These are phyloP conservation scores for Lasiodiplodia sp. DNA, from an alignment of 2,329 filamentous ascomycete genomes.

Conservation along the genomic window DNA sequence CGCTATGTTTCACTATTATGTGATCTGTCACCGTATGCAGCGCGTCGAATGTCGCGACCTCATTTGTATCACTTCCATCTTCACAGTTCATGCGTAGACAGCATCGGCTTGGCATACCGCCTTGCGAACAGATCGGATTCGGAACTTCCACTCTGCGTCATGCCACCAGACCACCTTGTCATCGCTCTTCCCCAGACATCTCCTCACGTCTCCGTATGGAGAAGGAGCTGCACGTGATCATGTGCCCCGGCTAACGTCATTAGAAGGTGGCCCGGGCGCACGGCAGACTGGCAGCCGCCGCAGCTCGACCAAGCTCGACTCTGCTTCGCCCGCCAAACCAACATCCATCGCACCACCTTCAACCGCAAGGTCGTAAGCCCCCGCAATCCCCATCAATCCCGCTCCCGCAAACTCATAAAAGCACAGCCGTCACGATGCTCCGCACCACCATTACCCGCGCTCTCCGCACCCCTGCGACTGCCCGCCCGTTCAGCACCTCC, in stretches of 20 bases:
- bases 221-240: constrained; percentile 15
- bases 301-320: constrained; percentile 25
- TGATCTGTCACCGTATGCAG: neutral
- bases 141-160: neutral
- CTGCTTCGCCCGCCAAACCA: constrained; percentile 30
- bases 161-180: neutral
- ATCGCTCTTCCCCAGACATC: constrained; percentile 6
- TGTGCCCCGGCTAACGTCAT: constrained; percentile 24
- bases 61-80: neutral
- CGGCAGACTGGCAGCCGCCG: constrained; percentile 19
- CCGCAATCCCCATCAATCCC: constrained; percentile 20
- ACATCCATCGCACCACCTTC: constrained; percentile 32
- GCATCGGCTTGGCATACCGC: neutral
- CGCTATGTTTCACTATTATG: neutral
- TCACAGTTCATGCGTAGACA: neutral
- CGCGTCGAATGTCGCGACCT: neutral
- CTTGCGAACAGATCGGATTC: neutral
- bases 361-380: constrained; percentile 28
- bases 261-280: constrained; percentile 16
- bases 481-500: constrained; percentile 52
- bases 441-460: constrained; percentile 50
- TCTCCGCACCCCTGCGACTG: constrained; percentile 46
- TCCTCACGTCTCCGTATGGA: constrained; percentile 30
- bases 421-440: constrained; percentile 41
- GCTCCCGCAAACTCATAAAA: neutral